These are phyloP conservation scores for Porogramme epimiltina DNA, from an alignment of 1,284 basidiomycete genomes.

Conservation along the genomic window DNA sequence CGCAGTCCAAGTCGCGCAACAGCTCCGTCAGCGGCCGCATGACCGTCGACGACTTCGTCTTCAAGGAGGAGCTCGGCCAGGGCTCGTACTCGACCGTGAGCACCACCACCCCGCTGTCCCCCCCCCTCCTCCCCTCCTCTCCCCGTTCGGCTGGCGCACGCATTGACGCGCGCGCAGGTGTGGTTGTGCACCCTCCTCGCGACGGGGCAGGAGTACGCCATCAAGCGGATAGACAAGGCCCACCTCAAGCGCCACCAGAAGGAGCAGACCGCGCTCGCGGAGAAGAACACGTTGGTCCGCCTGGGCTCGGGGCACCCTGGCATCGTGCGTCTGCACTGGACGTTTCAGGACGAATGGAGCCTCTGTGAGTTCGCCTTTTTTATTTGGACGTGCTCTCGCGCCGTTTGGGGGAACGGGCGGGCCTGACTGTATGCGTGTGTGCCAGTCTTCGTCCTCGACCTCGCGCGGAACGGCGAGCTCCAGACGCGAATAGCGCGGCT, in stretches of 20 bases:
- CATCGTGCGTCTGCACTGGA: conserved; percentile 78
- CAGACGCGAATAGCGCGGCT: conserved; percentile 76
- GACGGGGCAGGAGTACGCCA: conserved; percentile 68
- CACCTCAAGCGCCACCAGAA: conserved; percentile 72
- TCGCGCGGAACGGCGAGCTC: conserved; percentile 90
- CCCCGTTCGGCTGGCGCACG: no score
- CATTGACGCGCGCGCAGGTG: conserved; percentile 45
- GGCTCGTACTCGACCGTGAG: conserved; percentile 80
- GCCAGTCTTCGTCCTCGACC: conserved; percentile 88
- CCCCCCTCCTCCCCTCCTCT: conserved; percentile 16
- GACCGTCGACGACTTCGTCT: conserved; percentile 66
- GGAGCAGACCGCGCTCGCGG: conserved; percentile 61
- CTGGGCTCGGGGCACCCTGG: conserved; percentile 79
- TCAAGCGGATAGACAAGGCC: conserved; percentile 79
- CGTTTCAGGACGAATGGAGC: conserved; percentile 84
- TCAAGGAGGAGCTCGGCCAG: conserved; percentile 72
- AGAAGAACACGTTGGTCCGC: conserved; percentile 64
- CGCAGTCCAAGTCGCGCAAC: conserved; percentile 45
- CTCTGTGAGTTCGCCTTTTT: conserved; percentile 64
- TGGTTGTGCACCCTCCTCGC: conserved; percentile 55
- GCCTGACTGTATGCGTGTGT: neutral
- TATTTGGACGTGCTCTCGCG: no score
- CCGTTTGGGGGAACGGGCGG: neutral
- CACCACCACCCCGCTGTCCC: neutral
- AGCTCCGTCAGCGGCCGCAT: conserved; percentile 45